phyloP scores from a whole-genome alignment of 257 asterid genomes.

The Linderniella brevidens region DNA sequence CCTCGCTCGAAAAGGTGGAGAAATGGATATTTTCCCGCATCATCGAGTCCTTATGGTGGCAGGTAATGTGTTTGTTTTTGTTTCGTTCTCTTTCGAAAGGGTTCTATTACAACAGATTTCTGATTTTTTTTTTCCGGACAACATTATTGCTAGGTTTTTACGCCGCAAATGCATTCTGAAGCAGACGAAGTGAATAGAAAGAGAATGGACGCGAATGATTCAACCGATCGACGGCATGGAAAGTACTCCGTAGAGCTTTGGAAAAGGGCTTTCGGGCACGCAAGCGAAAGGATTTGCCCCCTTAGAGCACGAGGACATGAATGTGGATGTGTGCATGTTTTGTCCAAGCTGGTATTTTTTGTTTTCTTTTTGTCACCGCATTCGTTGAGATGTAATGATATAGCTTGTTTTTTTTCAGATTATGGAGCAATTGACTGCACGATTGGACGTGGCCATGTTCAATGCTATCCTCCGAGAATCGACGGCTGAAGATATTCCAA shows the following conservation, averaged over 20 bases:
- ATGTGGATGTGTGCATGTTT: slow-evolving; percentile 60
- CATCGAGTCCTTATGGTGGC: slow-evolving; percentile 77
- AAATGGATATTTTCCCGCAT: slow-evolving; percentile 59
- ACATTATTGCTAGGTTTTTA: background rate
- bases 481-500: slow-evolving; percentile 60
- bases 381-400: too few relatives aligned
- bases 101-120: background rate
- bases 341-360: slow-evolving; percentile 46
- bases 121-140: background rate
- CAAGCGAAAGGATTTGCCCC: slow-evolving; percentile 69
- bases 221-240: slow-evolving; percentile 29
- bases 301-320: slow-evolving; percentile 64
- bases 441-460: slow-evolving; percentile 85
- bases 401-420: too few relatives aligned
- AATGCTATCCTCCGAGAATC: slow-evolving; percentile 77
- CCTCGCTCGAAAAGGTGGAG: slow-evolving; percentile 53
- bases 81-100: slow-evolving; percentile 2
- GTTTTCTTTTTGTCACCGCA: slow-evolving; percentile 6
- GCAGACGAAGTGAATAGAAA: slow-evolving; percentile 26
- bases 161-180: slow-evolving; percentile 59
- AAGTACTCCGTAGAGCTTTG: slow-evolving; percentile 47
- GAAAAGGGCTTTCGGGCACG: slow-evolving; percentile 70
- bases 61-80: slow-evolving; percentile 17
- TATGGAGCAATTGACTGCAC: slow-evolving; percentile 69
- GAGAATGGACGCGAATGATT: slow-evolving; percentile 26